Evolutionary conservation across 2,329 filamentous ascomycete genomes (phyloP), one percentile per base, ranked within the genome.

Genomic region (Epichloe festucae): DNA sequence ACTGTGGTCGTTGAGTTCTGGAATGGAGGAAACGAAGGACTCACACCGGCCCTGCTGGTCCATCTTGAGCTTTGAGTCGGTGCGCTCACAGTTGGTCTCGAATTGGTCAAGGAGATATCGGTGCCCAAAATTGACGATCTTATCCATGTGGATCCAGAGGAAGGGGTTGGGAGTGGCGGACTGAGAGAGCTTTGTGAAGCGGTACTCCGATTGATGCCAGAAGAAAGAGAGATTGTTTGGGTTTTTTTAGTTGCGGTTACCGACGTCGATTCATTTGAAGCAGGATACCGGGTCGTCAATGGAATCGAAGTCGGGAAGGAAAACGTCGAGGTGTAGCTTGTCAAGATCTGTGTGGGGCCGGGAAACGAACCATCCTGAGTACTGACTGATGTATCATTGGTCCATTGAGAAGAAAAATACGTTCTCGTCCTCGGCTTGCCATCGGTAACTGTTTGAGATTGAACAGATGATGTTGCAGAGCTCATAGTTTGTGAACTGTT

Each of bases 1-100:
- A 74, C 7, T 10, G 23, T 41, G 15, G 42, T 50, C 23, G 49
- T 49, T n/a, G 42, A 47, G 44, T 54, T 54, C 21, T 17, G 48
- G 17, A 51, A 53, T 2, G 52, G 52, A 31, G 48, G 48, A 17
- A 17, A 11, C 6, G 48, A 43, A 12, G 41, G 21, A 15, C 14
- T 45, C 4, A 14, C 11, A 15, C 38, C 10, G 14, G 38, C 46
- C 19, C n/a, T 35, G 21, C 36, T 53, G 21, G 39, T 41, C 44
- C 23, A 35, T 23, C 12, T 15, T 17, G 48, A 31, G 34, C 48
- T 17, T 17, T 47, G 17, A 15, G 19, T 38, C 11, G 52, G 23
- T 27, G 21, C 45, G 31, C 35, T 48, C 5, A n/a, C 31, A 8
- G 38, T 48, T 27, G 17, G 7, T 2, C 27, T 27, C 17, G 34